phyloP scores from a whole-genome alignment of 768 basidiomycete genomes.

The Trametes sanguinea region DNA sequence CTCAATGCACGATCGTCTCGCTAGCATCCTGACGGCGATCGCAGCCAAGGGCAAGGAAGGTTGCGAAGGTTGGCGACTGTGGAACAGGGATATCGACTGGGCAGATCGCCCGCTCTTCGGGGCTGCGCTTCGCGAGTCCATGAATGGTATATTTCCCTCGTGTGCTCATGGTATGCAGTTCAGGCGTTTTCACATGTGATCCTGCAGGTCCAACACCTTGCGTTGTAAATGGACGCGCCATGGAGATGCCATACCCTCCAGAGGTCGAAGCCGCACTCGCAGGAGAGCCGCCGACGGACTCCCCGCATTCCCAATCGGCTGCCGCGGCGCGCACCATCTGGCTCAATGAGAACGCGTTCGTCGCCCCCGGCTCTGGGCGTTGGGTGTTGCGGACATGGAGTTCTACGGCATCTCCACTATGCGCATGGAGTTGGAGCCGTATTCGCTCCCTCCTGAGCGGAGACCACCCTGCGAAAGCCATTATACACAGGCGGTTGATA shows the following conservation, averaged over 20 bases:
- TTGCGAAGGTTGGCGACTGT: conserved; percentile 12
- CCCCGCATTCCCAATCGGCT: not conserved
- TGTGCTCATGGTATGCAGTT: no score
- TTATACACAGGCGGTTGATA: not conserved
- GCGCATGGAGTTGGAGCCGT: conserved; percentile 16
- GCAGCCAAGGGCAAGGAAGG: conserved; percentile 2
- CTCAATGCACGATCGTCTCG: conserved; percentile 4
- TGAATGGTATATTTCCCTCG: conserved; percentile 6
- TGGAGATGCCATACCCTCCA: not conserved
- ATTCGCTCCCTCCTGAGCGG: not conserved
- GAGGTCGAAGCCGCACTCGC: not conserved
- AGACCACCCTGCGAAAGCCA: not conserved
- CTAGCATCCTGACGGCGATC: conserved; percentile 1
- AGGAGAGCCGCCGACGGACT: conserved; percentile 1
- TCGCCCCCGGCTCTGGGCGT: conserved; percentile 17
- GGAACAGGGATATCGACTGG: conserved; percentile 2
- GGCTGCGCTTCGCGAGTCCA: conserved; percentile 2
- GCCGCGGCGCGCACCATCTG: conserved; percentile 1
- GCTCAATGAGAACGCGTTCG: conserved; percentile 15
- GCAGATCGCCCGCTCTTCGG: conserved; percentile 8
- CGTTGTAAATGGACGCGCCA: no score
- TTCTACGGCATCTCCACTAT: conserved; percentile 18
- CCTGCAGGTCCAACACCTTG: no score
- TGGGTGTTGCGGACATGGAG: conserved; percentile 1
- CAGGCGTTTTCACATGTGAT: no score